These are phyloP conservation scores for Cyberlindnera mississippiensis DNA, from an alignment of 805 yeast genomes.

Conservation along the genomic window DNA sequence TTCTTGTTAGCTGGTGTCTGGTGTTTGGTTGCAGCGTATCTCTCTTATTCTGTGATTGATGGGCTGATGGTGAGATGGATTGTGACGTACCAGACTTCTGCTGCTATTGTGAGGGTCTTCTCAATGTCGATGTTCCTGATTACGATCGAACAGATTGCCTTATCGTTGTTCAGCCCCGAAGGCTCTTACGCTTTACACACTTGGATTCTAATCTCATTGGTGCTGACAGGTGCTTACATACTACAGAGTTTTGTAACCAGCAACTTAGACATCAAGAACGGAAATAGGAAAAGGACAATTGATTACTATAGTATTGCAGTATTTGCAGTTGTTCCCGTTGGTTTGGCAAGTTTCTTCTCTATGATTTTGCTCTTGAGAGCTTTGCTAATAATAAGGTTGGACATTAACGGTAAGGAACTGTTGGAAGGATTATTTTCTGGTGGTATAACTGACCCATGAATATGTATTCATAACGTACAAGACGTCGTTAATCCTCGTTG, in stretches of 20 bases:
- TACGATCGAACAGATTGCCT: slow-evolving; percentile 62
- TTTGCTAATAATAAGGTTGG: slow-evolving; percentile 69
- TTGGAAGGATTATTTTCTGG: slow-evolving; percentile 7
- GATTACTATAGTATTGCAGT: slow-evolving; percentile 87
- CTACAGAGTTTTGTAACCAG: slow-evolving; percentile 87
- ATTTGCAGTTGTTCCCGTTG: slow-evolving; percentile 97
- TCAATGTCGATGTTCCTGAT: slow-evolving; percentile 75
- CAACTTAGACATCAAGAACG: slow-evolving; percentile 46
- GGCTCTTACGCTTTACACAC: slow-evolving; percentile 75
- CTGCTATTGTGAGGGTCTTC: slow-evolving; percentile 82
- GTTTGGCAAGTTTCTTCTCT: slow-evolving; percentile 88
- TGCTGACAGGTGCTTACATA: slow-evolving; percentile 74
- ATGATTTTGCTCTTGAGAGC: slow-evolving; percentile 81
- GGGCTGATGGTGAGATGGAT: slow-evolving; percentile 93
- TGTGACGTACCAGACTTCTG: slow-evolving; percentile 81
- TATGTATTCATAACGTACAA: too few relatives aligned
- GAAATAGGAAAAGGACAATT: slow-evolving; percentile 50
- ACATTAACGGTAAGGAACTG: slow-evolving; percentile 32
- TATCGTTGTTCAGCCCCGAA: slow-evolving; percentile 66
- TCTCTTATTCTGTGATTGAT: slow-evolving; percentile 80
- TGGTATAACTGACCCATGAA: too few relatives aligned
- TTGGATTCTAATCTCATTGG: slow-evolving; percentile 89
- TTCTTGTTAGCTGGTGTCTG: slow-evolving; percentile 82
- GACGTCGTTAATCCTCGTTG: too few relatives aligned
- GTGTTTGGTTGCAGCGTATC: slow-evolving; percentile 85